A percentile compares a stretch with the other conserved stretches of the same genome.
These are phyloP conservation scores for Astrothelium macrocarpum DNA, from an alignment of 495 filamentous ascomycete genomes.

Conservation along the genomic window DNA sequence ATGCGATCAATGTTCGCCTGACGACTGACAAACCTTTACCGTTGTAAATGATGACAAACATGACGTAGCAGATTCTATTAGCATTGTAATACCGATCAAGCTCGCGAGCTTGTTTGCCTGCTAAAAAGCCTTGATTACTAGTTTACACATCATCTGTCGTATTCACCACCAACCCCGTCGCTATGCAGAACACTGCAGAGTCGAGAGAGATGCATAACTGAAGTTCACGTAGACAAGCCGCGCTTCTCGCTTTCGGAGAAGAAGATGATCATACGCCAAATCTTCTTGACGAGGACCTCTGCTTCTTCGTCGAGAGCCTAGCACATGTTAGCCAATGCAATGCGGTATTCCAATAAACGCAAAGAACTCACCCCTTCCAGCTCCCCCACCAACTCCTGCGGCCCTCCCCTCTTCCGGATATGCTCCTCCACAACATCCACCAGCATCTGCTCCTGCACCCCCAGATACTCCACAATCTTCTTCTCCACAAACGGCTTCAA, in stretches of 20 bases:
- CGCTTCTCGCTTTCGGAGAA: conserved; percentile 28
- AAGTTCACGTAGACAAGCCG: background rate
- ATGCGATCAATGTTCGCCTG: background rate
- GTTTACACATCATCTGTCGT: background rate
- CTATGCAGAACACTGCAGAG: background rate
- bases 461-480: conserved; percentile 93
- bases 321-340: background rate
- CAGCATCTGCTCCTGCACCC: conserved; percentile 91
- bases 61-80: background rate
- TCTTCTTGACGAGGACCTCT: conserved; percentile 85
- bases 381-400: conserved; percentile 73
- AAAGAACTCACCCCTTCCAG: conserved; percentile 61
- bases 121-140: background rate
- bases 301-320: conserved; percentile 91
- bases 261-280: conserved; percentile 98
- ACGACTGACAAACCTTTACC: background rate
- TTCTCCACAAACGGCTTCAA: conserved; percentile 93
- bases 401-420: conserved; percentile 64
- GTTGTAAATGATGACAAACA: background rate
- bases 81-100: background rate
- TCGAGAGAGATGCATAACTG: background rate
- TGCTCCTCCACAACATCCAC: conserved; percentile 88
- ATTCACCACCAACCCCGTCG: background rate
- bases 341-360: conserved; percentile 4
- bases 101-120: background rate